phyloP scores from a whole-genome alignment of 257 asterid species.

The Nicotiana tomentosiformis region DNA sequence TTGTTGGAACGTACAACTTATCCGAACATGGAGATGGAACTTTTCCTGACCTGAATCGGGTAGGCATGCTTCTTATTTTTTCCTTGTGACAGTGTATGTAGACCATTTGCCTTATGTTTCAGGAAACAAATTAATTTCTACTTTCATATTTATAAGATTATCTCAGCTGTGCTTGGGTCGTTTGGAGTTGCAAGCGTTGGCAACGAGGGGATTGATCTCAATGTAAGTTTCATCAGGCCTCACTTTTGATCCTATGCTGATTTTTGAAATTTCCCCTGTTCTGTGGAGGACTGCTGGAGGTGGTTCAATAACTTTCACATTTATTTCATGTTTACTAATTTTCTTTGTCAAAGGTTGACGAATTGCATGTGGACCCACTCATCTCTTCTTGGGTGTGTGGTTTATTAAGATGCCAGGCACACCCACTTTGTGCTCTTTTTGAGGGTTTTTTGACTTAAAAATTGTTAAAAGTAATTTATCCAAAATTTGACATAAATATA shows the following conservation, averaged over 20 bases:
- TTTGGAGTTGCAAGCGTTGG: slow-evolving; percentile 60
- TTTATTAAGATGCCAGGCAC: background rate
- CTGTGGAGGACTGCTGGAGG: background rate
- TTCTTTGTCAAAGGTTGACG: background rate
- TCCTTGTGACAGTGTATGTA: background rate
- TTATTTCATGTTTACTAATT: background rate
- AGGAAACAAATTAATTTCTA: background rate
- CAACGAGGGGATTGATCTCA: slow-evolving; percentile 67
- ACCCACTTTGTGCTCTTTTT: background rate
- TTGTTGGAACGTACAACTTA: slow-evolving; percentile 79
- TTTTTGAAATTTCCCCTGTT: background rate
- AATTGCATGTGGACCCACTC: background rate
- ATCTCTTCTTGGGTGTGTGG: background rate
- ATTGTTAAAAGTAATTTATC: background rate
- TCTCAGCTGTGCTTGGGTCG: slow-evolving; percentile 55
- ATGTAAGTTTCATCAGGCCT: slow-evolving; percentile 43
- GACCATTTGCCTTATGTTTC: slow-evolving; percentile 1
- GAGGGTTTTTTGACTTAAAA: background rate
- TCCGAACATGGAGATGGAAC: slow-evolving; percentile 80
- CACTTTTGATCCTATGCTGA: background rate
- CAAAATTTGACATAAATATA: background rate
- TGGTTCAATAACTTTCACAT: background rate
- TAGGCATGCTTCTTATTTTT: slow-evolving; percentile 22
- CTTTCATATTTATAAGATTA: slow-evolving; percentile 34
- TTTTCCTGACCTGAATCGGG: slow-evolving; percentile 74